phyloP scores from a whole-genome alignment of 805 yeast genomes.

The Starmera quercuum region DNA sequence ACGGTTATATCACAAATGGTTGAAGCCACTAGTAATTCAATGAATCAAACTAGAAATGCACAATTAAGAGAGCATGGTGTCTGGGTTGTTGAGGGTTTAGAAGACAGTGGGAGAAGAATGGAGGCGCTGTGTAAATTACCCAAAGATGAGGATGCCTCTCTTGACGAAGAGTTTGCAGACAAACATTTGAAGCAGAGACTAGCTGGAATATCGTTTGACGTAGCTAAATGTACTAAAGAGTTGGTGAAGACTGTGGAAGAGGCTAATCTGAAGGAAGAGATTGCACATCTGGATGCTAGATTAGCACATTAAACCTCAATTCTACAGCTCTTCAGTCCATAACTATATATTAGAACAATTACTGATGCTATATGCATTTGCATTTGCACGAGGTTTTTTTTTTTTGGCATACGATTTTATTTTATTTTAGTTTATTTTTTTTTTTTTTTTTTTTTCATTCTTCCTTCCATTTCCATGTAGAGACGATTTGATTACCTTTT shows the following conservation, averaged over 20 bases:
- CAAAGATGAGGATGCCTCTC: slow-evolving; percentile 21
- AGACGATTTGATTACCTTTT: not conserved
- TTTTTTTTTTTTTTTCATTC: not conserved
- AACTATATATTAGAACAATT: not conserved
- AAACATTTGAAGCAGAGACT: slow-evolving; percentile 86
- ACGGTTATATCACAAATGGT: slow-evolving; percentile 80
- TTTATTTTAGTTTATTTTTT: not conserved
- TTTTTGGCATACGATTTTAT: not conserved
- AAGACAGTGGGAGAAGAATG: slow-evolving; percentile 84
- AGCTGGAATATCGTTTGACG: slow-evolving; percentile 94
- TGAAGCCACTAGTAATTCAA: slow-evolving; percentile 77
- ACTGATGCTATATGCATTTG: not conserved
- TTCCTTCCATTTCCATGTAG: too few relatives aligned
- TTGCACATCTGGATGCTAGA: slow-evolving; percentile 70
- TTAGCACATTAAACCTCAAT: too few relatives aligned
- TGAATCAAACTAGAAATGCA: slow-evolving; percentile 82
- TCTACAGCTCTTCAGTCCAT: too few relatives aligned
- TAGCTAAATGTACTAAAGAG: slow-evolving; percentile 94
- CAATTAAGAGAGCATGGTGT: slow-evolving; percentile 84
- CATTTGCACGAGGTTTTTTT: not conserved
- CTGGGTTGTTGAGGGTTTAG: slow-evolving; percentile 82
- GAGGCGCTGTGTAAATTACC: slow-evolving; percentile 47
- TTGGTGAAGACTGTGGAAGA: slow-evolving; percentile 94
- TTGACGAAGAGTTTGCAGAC: slow-evolving; percentile 67
- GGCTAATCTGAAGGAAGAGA: slow-evolving; percentile 81